Evolutionary conservation across 2,329 filamentous ascomycete species (phyloP).

Genomic region (Byssochlamys sp.): DNA sequence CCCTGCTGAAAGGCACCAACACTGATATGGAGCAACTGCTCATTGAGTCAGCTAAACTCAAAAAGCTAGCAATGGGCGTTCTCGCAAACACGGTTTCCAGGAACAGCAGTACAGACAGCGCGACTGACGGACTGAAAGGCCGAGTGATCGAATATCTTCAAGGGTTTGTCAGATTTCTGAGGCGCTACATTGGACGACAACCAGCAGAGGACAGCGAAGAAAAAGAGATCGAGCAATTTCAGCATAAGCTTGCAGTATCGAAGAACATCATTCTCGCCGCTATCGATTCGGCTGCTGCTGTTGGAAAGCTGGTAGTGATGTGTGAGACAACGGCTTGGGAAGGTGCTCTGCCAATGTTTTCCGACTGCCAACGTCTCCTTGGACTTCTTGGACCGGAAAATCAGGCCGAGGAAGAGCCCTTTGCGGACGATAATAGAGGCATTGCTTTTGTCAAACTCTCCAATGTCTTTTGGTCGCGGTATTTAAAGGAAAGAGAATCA

Average conservation of each 20-base stretch:
- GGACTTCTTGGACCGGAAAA: conserved; percentile 15
- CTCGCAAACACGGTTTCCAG: conserved; percentile 11
- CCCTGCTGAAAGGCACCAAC: conserved; percentile 30
- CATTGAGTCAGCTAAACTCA: conserved; percentile 33
- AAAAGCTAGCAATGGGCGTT: conserved; percentile 33
- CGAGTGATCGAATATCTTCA: conserved; percentile 29
- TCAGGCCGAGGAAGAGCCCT: conserved; percentile 7
- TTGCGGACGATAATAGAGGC: conserved; percentile 14
- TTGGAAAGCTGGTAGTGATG: conserved; percentile 31
- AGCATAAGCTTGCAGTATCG: conserved; percentile 21
- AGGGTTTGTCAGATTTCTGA: conserved; percentile 31
- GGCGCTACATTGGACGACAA: conserved; percentile 31
- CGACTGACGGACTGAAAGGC: conserved; percentile 1
- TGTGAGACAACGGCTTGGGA: conserved; percentile 30
- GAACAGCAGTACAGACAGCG: conserved; percentile 10
- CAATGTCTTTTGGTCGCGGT: conserved; percentile 40
- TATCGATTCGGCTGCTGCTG: conserved; percentile 30
- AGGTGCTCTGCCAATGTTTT: conserved; percentile 24
- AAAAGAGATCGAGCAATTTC: conserved; percentile 22
- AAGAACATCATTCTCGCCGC: conserved; percentile 31
- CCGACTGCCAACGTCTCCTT: conserved; percentile 30
- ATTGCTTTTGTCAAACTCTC: conserved; percentile 32
- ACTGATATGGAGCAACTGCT: conserved; percentile 36
- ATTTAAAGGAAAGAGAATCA: conserved; percentile 33
- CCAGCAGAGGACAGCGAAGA: conserved; percentile 17